Evolutionary conservation across 306 rosid genomes (phyloP), one percentile per base, ranked within the genome.

Genomic region (Cucurbita pepo): DNA sequence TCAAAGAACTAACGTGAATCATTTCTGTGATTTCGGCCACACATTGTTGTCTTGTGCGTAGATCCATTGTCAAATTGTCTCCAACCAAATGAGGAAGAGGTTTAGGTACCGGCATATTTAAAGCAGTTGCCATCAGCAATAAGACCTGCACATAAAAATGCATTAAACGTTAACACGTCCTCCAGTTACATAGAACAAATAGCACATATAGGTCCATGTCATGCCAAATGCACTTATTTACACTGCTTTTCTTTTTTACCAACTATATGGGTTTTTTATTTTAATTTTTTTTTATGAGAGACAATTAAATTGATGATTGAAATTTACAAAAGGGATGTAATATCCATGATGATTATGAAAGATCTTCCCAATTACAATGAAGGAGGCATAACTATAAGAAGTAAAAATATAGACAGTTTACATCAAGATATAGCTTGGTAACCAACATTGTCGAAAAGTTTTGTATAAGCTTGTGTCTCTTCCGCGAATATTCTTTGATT

Each of bases 21-120:
- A 93, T 93, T 85, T 93, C 98, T 69, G 98, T 88, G 60, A 93
- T 89, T 88, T 93, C 98, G 59, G 98, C 98, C 71, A 93, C 82
- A 76, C 88, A 77, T 75, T 87, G 98, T 44, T 93, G 98, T 77
- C 94, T 90, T 16, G 81, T 79, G 2, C 98, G 97, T 74, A 88
- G 71, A 58, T 93, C 91, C 14, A 76, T 77, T 34, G 89, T 56
- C 82, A 85, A 77, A 79, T 77, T 58, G 34, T 84, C 91, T 64
- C 47, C 85, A 48, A 77, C 79, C 15, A 53, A 82, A 40, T 21
- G 76, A 70, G 83, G 77, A 38, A 73, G 56, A 57, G 79, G 82
- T 51, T 72, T 75, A 6, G 83, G 79, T 18, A 84, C 59, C n/a
- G 86, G 71, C 76, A 82, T 69, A 74, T 88, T 76, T 81, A 93